These are phyloP conservation scores for Rhizoclosmatium sp. DNA, from an alignment of 192 early-diverging fungal genomes.

Conservation along the genomic window DNA sequence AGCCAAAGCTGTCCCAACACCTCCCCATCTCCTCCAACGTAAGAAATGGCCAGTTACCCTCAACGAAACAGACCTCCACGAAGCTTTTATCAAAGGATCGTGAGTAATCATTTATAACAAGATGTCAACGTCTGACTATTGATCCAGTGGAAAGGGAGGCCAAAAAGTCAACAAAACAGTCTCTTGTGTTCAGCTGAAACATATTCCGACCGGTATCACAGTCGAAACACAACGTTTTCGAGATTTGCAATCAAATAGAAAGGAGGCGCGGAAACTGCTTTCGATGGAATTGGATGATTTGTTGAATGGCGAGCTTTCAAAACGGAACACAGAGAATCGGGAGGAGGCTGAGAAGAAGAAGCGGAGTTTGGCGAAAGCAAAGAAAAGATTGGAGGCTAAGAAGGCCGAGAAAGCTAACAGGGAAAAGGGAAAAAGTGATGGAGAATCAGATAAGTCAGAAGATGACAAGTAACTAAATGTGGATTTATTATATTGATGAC, in stretches of 20 bases:
- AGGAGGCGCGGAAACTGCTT: conserved; percentile 57
- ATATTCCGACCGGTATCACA: conserved; percentile 50
- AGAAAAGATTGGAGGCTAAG: neutral
- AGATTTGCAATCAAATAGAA: conserved; percentile 46
- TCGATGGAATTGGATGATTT: conserved; percentile 47
- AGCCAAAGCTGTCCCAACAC: neutral
- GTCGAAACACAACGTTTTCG: conserved; percentile 57
- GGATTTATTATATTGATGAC: too few species aligned
- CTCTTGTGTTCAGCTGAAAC: conserved; percentile 50
- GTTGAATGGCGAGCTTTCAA: conserved; percentile 46
- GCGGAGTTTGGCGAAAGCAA: conserved; percentile 13
- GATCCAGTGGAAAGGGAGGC: conserved; percentile 48
- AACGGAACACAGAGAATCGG: conserved; percentile 8
- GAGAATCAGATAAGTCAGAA: neutral
- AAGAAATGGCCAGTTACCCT: conserved; percentile 33
- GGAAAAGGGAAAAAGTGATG: neutral
- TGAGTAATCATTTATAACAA: too few species aligned
- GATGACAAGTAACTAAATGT: neutral
- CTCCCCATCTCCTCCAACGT: conserved; percentile 15
- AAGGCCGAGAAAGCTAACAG: neutral
- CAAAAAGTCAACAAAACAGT: conserved; percentile 58
- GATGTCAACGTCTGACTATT: too few species aligned
- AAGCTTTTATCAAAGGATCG: conserved; percentile 52
- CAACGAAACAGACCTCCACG: conserved; percentile 49
- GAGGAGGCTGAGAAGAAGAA: conserved; percentile 41